Base-by-base conservation (phyloP, 768 basidiomycete genomes). In the Omphalotus guepiniiformis region DNA sequence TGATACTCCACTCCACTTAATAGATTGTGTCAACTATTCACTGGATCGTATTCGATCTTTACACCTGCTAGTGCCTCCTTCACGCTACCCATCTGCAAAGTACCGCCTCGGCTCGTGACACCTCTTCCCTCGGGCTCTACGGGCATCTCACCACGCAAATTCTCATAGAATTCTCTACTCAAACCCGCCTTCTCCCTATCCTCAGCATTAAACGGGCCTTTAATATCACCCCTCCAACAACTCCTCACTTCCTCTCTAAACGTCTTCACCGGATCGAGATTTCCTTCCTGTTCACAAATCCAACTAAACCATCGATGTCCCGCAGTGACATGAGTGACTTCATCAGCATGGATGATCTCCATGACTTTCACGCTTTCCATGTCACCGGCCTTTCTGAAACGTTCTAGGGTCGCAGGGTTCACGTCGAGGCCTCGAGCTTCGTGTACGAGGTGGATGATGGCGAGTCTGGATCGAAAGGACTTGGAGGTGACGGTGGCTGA, bases 221-320 rank as follows among this genome's bases (percentile, higher is more conserved):
- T 84, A 21, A 88, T 69, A 40, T 81, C 80, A 0, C 90, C 88
- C 29, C 74, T 68, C 76, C 88, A 91, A 7, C 85, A 82, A 35
- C 59, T 67, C 48, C 67, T 70, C 21, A 93, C 88, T 55, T 89
- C 84, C 27, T 76, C 75, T 35, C 88, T 68, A 62, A 91, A 93
- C 16, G 80, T 74, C 47, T 55, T 53, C 2, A 90, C 72, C 2
- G 85, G 83, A 55, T 89, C 83, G 6, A 64, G 59, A 23, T 42
- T 27, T 19, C 11, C n/a, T 23, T 79, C 66, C 55, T 71, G 61
- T 47, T 68, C 75, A 60, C 85, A 89, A 4, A 85, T 57, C 83
- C 83, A 90, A 7, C 82, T 83, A 63, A 91, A 88, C 86, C 88
- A 90, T 42, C 86, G 71, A 63, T 89, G 88, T 2, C 88, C 88